A percentile compares a stretch with the other conserved stretches of the same genome.
These are phyloP conservation scores for Eleusine coracana DNA, from an alignment of 176 grass and related monocot species.

Conservation along the genomic window DNA sequence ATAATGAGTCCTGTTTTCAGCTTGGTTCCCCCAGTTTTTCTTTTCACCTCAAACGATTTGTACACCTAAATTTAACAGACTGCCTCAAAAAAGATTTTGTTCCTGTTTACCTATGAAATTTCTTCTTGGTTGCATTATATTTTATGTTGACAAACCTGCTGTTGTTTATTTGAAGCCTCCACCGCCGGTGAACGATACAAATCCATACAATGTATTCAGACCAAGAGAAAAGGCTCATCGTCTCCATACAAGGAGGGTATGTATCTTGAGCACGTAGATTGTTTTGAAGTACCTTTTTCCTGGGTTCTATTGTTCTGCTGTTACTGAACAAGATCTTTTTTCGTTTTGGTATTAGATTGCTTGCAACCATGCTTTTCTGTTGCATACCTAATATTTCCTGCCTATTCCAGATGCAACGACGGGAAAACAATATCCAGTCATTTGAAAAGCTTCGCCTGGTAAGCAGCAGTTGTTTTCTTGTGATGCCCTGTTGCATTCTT, in stretches of 20 bases:
- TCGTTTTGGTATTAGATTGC: neutral
- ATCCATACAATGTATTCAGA: slow-evolving; percentile 99
- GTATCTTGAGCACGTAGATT: slow-evolving; percentile 29
- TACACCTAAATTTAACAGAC: slow-evolving; percentile 9
- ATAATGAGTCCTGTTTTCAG: neutral
- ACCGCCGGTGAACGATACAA: slow-evolving; percentile 93
- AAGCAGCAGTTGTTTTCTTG: slow-evolving; percentile 31
- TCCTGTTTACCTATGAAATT: neutral
- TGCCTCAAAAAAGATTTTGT: neutral
- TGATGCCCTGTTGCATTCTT: neutral
- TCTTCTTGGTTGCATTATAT: slow-evolving; percentile 25
- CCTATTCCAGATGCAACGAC: slow-evolving; percentile 91
- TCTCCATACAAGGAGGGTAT: slow-evolving; percentile 96
- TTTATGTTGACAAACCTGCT: slow-evolving; percentile 41
- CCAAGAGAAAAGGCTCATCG: slow-evolving; percentile 94
- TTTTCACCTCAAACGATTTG: neutral
- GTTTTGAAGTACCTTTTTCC: slow-evolving; percentile 15
- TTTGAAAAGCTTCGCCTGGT: slow-evolving; percentile 94
- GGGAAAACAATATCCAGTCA: slow-evolving; percentile 96
- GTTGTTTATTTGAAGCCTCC: slow-evolving; percentile 72
- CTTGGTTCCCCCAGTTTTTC: neutral
- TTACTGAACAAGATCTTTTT: slow-evolving; percentile 6
- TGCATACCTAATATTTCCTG: slow-evolving; percentile 6
- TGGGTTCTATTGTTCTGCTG: neutral
- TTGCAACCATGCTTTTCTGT: slow-evolving; percentile 18